Conservation (phyloP, 192 early-diverging fungal genomes). For the Gonapodya sp. region DNA sequence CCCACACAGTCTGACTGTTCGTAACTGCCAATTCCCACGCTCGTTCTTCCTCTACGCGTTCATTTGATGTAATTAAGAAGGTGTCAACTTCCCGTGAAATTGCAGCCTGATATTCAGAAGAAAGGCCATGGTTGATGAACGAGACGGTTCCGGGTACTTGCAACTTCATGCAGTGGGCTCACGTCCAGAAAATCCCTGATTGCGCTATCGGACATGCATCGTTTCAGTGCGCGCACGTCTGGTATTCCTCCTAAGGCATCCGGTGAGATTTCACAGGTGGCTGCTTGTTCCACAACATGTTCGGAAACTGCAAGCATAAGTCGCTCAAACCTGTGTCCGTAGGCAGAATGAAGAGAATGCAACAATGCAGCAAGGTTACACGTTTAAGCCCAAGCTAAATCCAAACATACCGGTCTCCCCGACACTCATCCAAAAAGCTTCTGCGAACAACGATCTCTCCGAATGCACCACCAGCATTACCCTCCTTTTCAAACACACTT, state of each 20-base stretch:
- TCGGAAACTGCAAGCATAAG: background rate
- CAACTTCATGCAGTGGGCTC: background rate
- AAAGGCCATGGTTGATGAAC: background rate
- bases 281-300: background rate
- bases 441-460: background rate
- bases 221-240: background rate
- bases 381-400: too few relatives aligned
- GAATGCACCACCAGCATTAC: background rate
- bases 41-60: background rate
- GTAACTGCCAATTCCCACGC: background rate
- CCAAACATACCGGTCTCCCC: background rate
- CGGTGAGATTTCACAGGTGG: background rate
- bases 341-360: background rate
- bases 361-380: background rate
- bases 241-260: background rate
- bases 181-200: background rate
- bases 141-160: too few relatives aligned
- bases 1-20: background rate
- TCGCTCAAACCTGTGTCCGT: background rate
- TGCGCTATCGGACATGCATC: background rate
- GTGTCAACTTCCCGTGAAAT: background rate
- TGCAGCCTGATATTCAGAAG: background rate
- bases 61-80: background rate
- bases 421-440: background rate
- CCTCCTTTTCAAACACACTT: background rate